Percentiles rank a stretch among this genome's conserved stretches.
These are phyloP conservation scores for Coniochaeta sp. DNA, from an alignment of 2,329 filamentous ascomycete species.

Conservation along the genomic window DNA sequence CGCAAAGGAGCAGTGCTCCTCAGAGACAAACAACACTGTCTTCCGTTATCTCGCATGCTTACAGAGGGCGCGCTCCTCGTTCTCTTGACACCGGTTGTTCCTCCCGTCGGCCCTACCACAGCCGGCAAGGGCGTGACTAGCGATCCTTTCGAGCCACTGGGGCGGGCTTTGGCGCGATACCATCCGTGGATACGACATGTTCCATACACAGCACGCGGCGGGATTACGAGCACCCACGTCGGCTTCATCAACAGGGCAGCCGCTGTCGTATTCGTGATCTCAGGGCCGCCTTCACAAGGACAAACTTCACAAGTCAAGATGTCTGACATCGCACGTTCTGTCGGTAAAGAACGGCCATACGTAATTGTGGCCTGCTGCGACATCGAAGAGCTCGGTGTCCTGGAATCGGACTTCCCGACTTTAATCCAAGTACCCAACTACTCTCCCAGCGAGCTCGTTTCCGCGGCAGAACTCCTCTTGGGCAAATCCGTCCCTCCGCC, in stretches of 20 bases:
- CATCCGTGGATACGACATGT: constrained; percentile 62
- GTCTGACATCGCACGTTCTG: constrained; percentile 34
- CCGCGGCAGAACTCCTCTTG: constrained; percentile 46
- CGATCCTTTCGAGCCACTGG: constrained; percentile 69
- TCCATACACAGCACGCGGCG: constrained; percentile 58
- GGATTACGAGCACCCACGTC: constrained; percentile 57
- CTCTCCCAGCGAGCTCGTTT: constrained; percentile 36
- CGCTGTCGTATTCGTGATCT: constrained; percentile 55
- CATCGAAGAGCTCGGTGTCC: constrained; percentile 28
- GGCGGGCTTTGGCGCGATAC: constrained; percentile 51
- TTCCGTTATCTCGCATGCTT: constrained; percentile 40
- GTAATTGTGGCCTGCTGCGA: constrained; percentile 47
- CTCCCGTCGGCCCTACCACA: constrained; percentile 32
- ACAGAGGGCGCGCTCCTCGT: constrained; percentile 48
- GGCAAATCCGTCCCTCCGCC: constrained; percentile 21
- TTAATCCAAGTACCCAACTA: constrained; percentile 44
- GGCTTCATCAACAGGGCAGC: constrained; percentile 55
- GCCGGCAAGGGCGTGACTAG: constrained; percentile 20
- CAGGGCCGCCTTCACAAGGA: constrained; percentile 35
- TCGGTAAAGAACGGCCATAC: constrained; percentile 41
- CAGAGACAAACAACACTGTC: constrained; percentile 36
- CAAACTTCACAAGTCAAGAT: constrained; percentile 46
- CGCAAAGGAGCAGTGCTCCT: constrained; percentile 19
- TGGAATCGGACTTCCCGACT: constrained; percentile 40
- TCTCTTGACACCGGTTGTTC: constrained; percentile 51